A percentile compares a stretch with the other conserved stretches of the same genome.
Conservation (phyloP, 2,329 filamentous ascomycete genomes). For the Penicillium nordicum region DNA sequence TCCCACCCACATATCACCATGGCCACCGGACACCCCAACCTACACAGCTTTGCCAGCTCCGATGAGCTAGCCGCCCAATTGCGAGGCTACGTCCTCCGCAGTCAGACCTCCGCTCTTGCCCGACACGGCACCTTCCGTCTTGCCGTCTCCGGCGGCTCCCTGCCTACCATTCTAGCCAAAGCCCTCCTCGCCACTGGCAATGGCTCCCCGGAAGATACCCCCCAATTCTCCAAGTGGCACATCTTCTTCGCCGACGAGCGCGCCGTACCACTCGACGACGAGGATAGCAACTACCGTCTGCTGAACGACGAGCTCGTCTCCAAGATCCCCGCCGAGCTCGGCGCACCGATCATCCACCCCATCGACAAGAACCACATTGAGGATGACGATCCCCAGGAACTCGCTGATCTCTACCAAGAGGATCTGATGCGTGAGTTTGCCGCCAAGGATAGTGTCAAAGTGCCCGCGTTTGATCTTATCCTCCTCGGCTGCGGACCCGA, state of each 20-base stretch:
- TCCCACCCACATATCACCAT: constrained; percentile 25
- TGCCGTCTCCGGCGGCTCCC: constrained; percentile 87
- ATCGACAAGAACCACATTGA: constrained; percentile 66
- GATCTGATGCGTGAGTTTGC: constrained; percentile 81
- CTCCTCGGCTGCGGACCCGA: constrained; percentile 92
- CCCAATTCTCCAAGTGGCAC: constrained; percentile 86
- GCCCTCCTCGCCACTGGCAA: constrained; percentile 65
- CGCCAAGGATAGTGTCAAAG: constrained; percentile 84
- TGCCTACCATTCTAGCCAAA: constrained; percentile 82
- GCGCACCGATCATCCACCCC: constrained; percentile 69
- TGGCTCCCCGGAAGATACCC: constrained; percentile 55
- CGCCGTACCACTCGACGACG: constrained; percentile 84
- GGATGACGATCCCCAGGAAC: constrained; percentile 82
- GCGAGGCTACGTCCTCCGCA: constrained; percentile 75
- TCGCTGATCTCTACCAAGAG: constrained; percentile 92
- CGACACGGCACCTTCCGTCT: constrained; percentile 87
- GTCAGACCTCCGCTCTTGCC: constrained; percentile 72
- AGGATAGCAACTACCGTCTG: constrained; percentile 90
- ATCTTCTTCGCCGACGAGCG: constrained; percentile 99
- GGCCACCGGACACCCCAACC: constrained; percentile 50
- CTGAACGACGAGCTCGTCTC: constrained; percentile 83
- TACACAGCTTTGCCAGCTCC: constrained; percentile 74
- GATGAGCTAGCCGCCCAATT: constrained; percentile 71
- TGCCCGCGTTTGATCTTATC: constrained; percentile 92
- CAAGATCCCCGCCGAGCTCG: constrained; percentile 70